phyloP scores from a whole-genome alignment of 768 basidiomycete species.

The Steccherinum ochraceum region DNA sequence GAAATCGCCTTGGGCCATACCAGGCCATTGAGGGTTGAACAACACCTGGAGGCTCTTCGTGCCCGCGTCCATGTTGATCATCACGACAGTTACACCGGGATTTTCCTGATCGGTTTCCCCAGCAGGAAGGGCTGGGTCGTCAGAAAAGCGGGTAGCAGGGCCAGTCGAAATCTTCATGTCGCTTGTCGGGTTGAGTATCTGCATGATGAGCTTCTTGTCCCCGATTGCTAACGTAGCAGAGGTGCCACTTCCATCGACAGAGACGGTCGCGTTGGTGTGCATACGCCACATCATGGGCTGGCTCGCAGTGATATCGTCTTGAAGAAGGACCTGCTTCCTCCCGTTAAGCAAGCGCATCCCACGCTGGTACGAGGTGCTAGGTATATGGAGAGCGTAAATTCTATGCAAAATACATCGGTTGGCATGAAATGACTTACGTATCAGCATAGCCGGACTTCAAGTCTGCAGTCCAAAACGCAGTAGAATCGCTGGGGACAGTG shows the following conservation, averaged over 20 bases:
- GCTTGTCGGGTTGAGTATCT: slow-evolving; percentile 57
- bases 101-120: slow-evolving; percentile 64
- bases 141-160: slow-evolving; percentile 45
- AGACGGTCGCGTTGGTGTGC: slow-evolving; percentile 89
- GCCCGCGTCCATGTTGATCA: slow-evolving; percentile 63
- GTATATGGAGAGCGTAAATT: not conserved
- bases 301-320: slow-evolving; percentile 77
- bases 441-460: slow-evolving; percentile 72
- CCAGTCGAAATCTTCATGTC: slow-evolving; percentile 60
- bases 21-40: slow-evolving; percentile 89
- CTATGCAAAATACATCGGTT: no score
- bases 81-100: slow-evolving; percentile 74
- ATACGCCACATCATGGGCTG: slow-evolving; percentile 78
- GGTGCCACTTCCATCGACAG: slow-evolving; percentile 45
- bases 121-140: slow-evolving; percentile 61
- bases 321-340: slow-evolving; percentile 83
- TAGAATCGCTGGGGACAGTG: slow-evolving; percentile 53
- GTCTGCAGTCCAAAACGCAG: slow-evolving; percentile 78
- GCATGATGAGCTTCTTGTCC: slow-evolving; percentile 58
- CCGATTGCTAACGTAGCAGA: slow-evolving; percentile 73
- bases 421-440: slow-evolving; percentile 42
- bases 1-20: slow-evolving; percentile 51
- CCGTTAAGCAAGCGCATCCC: slow-evolving; percentile 80
- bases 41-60: slow-evolving; percentile 74
- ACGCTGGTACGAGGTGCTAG: slow-evolving; percentile 67